Base-by-base conservation (phyloP, 2,329 filamentous ascomycete species). In the Fusarium sp. region DNA sequence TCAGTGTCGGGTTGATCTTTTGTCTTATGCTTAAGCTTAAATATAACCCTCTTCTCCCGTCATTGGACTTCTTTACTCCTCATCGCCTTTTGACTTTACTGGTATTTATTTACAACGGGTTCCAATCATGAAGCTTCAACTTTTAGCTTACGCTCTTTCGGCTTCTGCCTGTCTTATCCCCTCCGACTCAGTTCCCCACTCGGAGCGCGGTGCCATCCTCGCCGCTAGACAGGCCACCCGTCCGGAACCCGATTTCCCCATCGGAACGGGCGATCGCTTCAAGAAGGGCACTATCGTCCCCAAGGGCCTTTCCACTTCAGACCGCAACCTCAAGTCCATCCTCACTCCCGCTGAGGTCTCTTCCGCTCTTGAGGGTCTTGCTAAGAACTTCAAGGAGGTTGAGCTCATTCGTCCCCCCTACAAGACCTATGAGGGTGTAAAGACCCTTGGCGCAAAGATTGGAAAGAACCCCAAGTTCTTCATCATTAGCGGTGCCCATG, bases 401-500 rank as follows among this genome's bases (percentile, higher is more conserved):
- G 76, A 77, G 56, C 79, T 83, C 20, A 81, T 87, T 66, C 80
- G 79, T 5, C 78, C 84, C 3, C 84, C 85, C 0, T 77, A 83
- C 72, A 80, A 80, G 73, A 87, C 85, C 0, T 81, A 84, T 70
- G 81, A 86, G 49, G 81, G 82, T 29, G 80, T 81, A 6, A 78
- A 77, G 7, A 78, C 84, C 22, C 74, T 80, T 27, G 85, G 83
- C 11, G 81, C 76, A n/a, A 81, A 81, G 62, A 80, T 87, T 38
- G 86, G 86, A 27, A 82, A 82, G 22, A 62, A 75, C 15, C 86
- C 86, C 72, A 82, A 84, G 39, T 83, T 88, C 33, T 87, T 87
- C 75, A 79, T 90, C 62, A 86, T 86, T 65, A 84, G 84, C 45
- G 86, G 82, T 31, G 84, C 89, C 50, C 88, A 90, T 72, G 86